Conservation (phyloP, 176 grass and related monocot species). For the Triticum aestivum region IWGSC_CS_RefSeq_v2.1 NC_057814.1:482027621-482028120, state of each 20-base stretch:
- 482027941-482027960: conserved; percentile 90
- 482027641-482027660: conserved; percentile 13
- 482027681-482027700: conserved; percentile 55
- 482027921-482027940: conserved; percentile 81
- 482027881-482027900: conserved; percentile 66
- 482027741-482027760: conserved; percentile 37
- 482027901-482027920: conserved; percentile 74
- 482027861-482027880: conserved; percentile 29
- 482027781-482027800: conserved; percentile 19
- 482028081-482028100: conserved; percentile 36
- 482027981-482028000: conserved; percentile 37
- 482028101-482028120: conserved; percentile 33
- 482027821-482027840: conserved; percentile 28
- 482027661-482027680: conserved; percentile 30
- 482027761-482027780: background rate
- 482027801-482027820: conserved; percentile 43
- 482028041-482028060: conserved; percentile 36
- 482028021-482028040: conserved; percentile 37
- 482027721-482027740: conserved; percentile 30
- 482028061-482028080: conserved; percentile 42
- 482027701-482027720: conserved; percentile 39
- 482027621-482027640: conserved; percentile 39
- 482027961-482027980: conserved; percentile 61
- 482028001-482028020: conserved; percentile 24
- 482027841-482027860: conserved; percentile 31